Base-by-base conservation (phyloP, 495 filamentous ascomycete genomes). In the Hypomontagnella submonticulosa region DNA sequence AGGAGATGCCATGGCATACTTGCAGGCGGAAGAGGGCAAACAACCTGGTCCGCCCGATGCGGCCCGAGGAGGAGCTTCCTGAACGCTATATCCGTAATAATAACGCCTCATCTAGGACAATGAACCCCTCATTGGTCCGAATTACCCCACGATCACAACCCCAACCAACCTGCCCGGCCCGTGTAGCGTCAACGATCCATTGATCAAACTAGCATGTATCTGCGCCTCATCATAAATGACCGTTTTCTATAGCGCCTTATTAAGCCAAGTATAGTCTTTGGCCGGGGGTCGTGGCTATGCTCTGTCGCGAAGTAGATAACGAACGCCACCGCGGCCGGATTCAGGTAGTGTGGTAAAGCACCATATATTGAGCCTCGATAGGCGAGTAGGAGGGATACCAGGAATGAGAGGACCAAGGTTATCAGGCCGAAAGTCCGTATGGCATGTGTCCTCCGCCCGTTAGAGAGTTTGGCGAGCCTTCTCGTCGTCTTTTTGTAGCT, bases 401-500 rank as follows among this genome's bases (percentile, higher is more conserved):
- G 15, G 32, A 66, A 48, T 38, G 66, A 69, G 20, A 53, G 12
- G 8, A 65, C 15, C 11, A 69, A 40, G 0, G 71, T 58, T 4
- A 32, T 49, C 1, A 76, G 76, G 7, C 71, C 77, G 37, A 72
- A 69, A 0, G 63, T 71, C 48, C 80, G 78, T 0, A 80, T 82
- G 1, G 69, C 75, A 47, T 78, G 66, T 11, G 81, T 83, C 66
- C 76, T 77, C 36, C 70, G 53, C 15, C 82, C 75, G 30, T 71
- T 70, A 3, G 78, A 78, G 59, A 76, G 69, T 36, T 79, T 64
- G 3, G 81, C 81, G 1, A 79, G 75, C 41, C 75, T 79, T 52
- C 81, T 71, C 27, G 64, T 66, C 18, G 71, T 68, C 19, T 74
- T 58, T 59, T 83, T 78, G 67, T 82, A 82, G 30, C 73, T 68